Percentiles rank a stretch among this genome's conserved stretches.
These are phyloP conservation scores for Yamadazyma spencermartinsiae DNA, from an alignment of 1,139 yeast genomes.

Conservation along the genomic window DNA sequence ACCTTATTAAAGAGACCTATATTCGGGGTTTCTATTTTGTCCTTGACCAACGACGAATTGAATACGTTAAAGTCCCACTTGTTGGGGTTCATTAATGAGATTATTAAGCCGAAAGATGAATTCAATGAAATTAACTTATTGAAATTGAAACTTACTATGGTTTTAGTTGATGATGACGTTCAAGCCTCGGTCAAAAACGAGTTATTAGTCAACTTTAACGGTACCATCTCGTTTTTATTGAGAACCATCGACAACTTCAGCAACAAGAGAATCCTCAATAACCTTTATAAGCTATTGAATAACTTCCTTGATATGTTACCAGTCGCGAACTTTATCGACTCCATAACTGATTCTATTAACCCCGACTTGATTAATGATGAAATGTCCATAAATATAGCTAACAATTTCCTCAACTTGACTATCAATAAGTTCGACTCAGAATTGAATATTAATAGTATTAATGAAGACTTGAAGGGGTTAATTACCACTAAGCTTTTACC, in stretches of 20 bases:
- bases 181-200: constrained; percentile 24
- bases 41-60: constrained; percentile 52
- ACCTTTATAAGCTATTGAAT: constrained; percentile 52
- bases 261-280: constrained; percentile 20
- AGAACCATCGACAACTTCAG: constrained; percentile 33
- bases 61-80: constrained; percentile 37
- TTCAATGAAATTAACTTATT: constrained; percentile 40
- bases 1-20: constrained; percentile 55
- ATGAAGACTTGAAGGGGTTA: constrained; percentile 40
- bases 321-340: constrained; percentile 64
- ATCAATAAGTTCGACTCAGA: constrained; percentile 71
- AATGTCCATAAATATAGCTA: constrained; percentile 40
- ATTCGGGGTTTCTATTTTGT: constrained; percentile 61
- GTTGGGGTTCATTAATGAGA: constrained; percentile 23
- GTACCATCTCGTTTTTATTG: constrained; percentile 39
- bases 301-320: constrained; percentile 72
- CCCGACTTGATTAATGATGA: constrained; percentile 41
- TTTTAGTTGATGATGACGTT: constrained; percentile 50
- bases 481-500: constrained; percentile 49
- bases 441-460: constrained; percentile 39
- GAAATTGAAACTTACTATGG: constrained; percentile 60
- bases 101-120: constrained; percentile 33
- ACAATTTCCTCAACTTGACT: constrained; percentile 60
- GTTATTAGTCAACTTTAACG: constrained; percentile 46
- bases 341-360: constrained; percentile 59